Evolutionary conservation across 352 stramenopile species (phyloP).

Genomic region (Elongisporangium undulatum): DNA sequence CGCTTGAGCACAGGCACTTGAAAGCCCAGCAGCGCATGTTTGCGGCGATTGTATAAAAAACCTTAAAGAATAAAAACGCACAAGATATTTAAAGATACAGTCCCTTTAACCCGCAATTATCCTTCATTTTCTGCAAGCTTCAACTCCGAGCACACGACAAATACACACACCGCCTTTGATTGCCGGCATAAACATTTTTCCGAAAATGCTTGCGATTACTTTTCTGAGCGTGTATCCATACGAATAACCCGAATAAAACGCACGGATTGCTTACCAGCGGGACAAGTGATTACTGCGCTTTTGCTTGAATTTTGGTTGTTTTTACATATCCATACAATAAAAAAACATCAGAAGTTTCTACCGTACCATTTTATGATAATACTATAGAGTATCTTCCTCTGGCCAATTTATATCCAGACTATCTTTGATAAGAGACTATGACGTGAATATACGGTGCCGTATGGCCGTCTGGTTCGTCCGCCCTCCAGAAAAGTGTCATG

Average conservation of each 20-base stretch:
- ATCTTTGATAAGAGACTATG: neutral
- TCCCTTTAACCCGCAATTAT: neutral
- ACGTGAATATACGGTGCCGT: neutral
- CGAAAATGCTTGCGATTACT: neutral
- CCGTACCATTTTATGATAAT: no score
- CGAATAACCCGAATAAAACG: neutral
- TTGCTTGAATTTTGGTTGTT: neutral
- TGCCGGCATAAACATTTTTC: neutral
- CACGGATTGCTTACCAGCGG: neutral
- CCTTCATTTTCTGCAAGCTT: no score
- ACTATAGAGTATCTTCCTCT: no score
- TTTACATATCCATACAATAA: neutral
- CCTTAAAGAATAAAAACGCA: neutral
- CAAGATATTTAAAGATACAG: neutral
- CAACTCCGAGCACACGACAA: neutral
- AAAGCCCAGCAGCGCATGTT: neutral
- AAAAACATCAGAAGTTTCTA: no score
- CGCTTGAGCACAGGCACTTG: constrained; percentile 1
- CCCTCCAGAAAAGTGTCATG: neutral
- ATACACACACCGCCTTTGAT: neutral
- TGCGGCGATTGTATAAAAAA: neutral
- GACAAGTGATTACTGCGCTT: neutral
- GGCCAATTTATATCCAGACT: neutral
- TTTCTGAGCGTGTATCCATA: neutral
- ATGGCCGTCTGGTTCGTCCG: neutral